Conservation (phyloP, 169 alveolate genomes). For the Babesia ovata region DNA sequence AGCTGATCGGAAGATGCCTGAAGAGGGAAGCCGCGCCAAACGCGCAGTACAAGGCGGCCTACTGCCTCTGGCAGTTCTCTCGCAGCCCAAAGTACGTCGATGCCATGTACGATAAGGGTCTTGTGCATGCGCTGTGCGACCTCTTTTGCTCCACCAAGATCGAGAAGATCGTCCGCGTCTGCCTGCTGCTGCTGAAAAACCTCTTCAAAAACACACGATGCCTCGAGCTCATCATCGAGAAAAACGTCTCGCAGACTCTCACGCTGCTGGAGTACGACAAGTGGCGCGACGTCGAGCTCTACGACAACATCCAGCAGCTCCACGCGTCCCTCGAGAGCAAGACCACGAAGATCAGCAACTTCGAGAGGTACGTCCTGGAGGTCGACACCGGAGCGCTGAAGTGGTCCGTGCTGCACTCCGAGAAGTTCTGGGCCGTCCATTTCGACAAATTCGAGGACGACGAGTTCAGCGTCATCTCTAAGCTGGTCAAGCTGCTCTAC, state of each 20-base stretch:
- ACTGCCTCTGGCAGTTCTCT: slow-evolving; percentile 76
- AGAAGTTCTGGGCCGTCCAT: slow-evolving; percentile 82
- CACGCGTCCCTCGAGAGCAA: slow-evolving; percentile 77
- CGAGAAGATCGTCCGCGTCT: slow-evolving; percentile 73
- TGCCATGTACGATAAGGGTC: slow-evolving; percentile 61
- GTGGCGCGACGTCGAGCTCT: slow-evolving; percentile 83
- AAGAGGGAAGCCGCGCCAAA: slow-evolving; percentile 54
- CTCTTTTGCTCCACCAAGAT: slow-evolving; percentile 73
- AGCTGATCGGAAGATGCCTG: slow-evolving; percentile 61
- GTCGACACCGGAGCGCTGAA: slow-evolving; percentile 77
- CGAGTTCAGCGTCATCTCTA: slow-evolving; percentile 79
- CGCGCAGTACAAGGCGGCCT: slow-evolving; percentile 75
- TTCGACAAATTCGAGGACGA: slow-evolving; percentile 80
- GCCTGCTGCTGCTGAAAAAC: slow-evolving; percentile 70
- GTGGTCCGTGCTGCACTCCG: slow-evolving; percentile 85
- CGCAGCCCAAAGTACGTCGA: slow-evolving; percentile 66
- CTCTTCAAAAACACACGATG: slow-evolving; percentile 69
- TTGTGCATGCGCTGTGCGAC: slow-evolving; percentile 63
- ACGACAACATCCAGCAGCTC: slow-evolving; percentile 80
- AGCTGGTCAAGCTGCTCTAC: slow-evolving; percentile 78
- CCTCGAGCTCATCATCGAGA: slow-evolving; percentile 77
- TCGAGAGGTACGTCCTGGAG: slow-evolving; percentile 81
- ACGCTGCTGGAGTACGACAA: slow-evolving; percentile 83
- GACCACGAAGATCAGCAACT: slow-evolving; percentile 74
- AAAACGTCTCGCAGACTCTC: slow-evolving; percentile 75